phyloP scores from a whole-genome alignment of 139 green algal species.

The Chlamydomonas incerta region DNA sequence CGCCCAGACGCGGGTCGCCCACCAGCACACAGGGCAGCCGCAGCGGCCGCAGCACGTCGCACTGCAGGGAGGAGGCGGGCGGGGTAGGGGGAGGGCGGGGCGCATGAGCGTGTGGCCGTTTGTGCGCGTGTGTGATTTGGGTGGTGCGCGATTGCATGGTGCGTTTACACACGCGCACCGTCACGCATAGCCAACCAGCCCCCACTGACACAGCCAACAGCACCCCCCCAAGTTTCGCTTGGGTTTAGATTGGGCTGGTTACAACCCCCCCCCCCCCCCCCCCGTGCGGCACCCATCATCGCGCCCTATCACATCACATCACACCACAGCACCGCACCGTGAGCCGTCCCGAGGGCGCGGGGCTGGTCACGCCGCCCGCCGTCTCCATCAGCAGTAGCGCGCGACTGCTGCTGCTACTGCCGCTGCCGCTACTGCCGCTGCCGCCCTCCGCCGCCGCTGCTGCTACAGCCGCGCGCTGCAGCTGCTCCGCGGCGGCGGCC shows the following conservation, averaged over 20 bases:
- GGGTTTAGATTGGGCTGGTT: too few species aligned
- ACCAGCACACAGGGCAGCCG: slow-evolving; percentile 91
- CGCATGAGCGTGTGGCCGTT: background rate
- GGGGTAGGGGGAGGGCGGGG: background rate
- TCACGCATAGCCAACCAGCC: too few species aligned
- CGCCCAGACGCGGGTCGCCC: slow-evolving; percentile 89
- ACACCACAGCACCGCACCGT: slow-evolving; percentile 64
- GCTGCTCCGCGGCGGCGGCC: background rate
- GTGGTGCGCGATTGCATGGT: too few species aligned
- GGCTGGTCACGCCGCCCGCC: slow-evolving; percentile 90
- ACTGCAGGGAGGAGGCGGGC: slow-evolving; percentile 63
- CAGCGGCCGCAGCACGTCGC: slow-evolving; percentile 82
- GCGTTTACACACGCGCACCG: too few species aligned
- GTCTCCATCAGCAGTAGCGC: slow-evolving; percentile 90
- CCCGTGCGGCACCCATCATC: too few species aligned
- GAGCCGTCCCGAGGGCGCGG: slow-evolving; percentile 83
- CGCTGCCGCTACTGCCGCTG: slow-evolving; percentile 28
- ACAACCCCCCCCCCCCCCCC: too few species aligned
- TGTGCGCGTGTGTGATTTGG: too few species aligned
- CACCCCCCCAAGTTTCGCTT: too few species aligned
- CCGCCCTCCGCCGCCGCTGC: background rate
- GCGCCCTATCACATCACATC: background rate
- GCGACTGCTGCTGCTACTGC: background rate
- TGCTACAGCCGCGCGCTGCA: background rate
- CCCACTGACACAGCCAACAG: too few species aligned